Evolutionary conservation across 495 filamentous ascomycete genomes (phyloP), one percentile per base, ranked within the genome.

Genomic region (Sporormia fimetaria): DNA sequence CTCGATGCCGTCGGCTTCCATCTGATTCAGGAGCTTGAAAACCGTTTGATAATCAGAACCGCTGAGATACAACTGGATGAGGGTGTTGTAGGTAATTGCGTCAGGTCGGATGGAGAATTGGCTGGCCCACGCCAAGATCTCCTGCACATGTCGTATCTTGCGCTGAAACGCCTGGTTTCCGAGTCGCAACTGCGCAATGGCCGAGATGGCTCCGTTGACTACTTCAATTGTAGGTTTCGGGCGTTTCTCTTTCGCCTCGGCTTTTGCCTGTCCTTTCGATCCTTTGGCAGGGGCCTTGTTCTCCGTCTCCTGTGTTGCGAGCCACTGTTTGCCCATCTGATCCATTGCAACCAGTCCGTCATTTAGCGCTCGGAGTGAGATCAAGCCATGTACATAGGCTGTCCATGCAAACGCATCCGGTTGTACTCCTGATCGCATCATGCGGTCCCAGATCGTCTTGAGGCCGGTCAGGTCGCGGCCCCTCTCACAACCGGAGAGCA

Each of bases 81-180:
- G 65, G 3, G 67, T 75, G 59, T 87, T 87, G 63, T 74, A 87
- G 9, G 81, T 84, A 38, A 62, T 60, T 23, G 69, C 57, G 51
- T 83, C 71, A 12, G 76, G 75, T 23, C 63, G 37, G 31, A 87
- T 70, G 20, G 63, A 65, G 28, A 78, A 71, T 3, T 50, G 55
- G 6, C 51, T 54, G 0, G 78, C 79, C 74, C 77, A 83, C 8
- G 44, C 37, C 6, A 87, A 60, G 3, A 85, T 58, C 7, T 63
- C 57, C 7, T 61, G 44, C 30, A 70, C 67, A 3, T 4, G 4
- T 9, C 35, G 21, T 14, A 61, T 4, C 65, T 55, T 21, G 46
- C 37, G 18, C 62, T 61, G 18, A 66, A 31, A 24, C 0, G 14
- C 6, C 8, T 36, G 9, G 6, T 10, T 28, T 11, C 3, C 14